Percentiles rank a stretch among this genome's conserved stretches.
Evolutionary conservation across 2,329 filamentous ascomycete species (phyloP).

Genomic region (Penicillium sp.): DNA sequence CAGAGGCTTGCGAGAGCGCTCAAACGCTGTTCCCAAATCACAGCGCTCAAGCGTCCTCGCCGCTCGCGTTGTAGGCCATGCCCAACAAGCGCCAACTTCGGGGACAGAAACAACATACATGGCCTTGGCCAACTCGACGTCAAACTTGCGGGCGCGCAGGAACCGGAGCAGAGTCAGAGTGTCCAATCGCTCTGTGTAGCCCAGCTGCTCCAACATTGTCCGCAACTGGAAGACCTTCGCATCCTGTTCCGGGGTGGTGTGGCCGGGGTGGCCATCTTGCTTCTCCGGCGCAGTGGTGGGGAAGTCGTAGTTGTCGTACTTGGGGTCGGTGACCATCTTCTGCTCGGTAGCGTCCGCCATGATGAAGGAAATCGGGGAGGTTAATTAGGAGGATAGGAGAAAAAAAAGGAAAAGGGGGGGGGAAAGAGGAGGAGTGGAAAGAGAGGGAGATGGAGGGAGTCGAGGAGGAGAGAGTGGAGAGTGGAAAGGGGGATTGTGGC

Average conservation of each 20-base stretch:
- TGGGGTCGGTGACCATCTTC: constrained; percentile 66
- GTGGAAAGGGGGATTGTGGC: constrained; percentile 22
- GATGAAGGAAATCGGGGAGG: constrained; percentile 15
- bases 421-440: constrained; percentile 22
- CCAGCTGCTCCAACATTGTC: constrained; percentile 77
- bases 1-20: not conserved
- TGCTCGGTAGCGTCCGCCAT: constrained; percentile 36
- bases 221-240: constrained; percentile 86
- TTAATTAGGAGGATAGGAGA: constrained; percentile 10
- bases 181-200: constrained; percentile 82
- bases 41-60: not conserved
- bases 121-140: constrained; percentile 76
- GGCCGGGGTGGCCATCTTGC: constrained; percentile 79
- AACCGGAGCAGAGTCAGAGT: constrained; percentile 92
- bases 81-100: not conserved
- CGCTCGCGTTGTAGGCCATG: not conserved
- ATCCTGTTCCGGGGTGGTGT: constrained; percentile 84
- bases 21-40: not conserved
- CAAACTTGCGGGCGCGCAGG: constrained; percentile 92
- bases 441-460: constrained; percentile 14
- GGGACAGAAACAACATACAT: constrained; percentile 65
- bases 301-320: constrained; percentile 96
- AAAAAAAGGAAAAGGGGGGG: constrained; percentile 18
- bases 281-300: constrained; percentile 73
- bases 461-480: constrained; percentile 13